Evolutionary conservation across 2,329 filamentous ascomycete species (phyloP), one percentile per base, ranked within the genome.

Genomic region (Fusarium nanum): DNA sequence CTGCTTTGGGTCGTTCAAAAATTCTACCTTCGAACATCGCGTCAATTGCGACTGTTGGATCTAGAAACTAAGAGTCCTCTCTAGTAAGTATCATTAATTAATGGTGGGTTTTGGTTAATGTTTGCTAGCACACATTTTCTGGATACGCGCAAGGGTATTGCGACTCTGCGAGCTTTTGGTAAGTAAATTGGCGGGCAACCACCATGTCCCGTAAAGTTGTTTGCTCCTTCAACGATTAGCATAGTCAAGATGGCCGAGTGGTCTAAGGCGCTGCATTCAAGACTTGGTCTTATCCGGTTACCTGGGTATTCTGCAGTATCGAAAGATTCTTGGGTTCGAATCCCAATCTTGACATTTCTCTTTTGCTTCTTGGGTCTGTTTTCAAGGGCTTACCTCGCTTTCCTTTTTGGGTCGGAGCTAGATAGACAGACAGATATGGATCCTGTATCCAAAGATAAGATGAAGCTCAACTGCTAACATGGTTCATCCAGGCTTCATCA

Each of bases 41-140:
- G 88, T 2, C 88, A 91, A 73, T 75, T 91, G 7, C 82, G 88
- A 44, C 81, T 89, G 18, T 75, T 91, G 10, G 88, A 91, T 49
- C 81, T 91, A 1, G 88, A 91, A 75, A 83, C 85, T 1, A 89
- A 90, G 68, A 84, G 84, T 3, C 87, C 87, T 0, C n/a, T 77
- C 7, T 77, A 76, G 71, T 76, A 64, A 68, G 75, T 70, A 0
- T 23, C 11, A 12, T 1, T 0, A 2, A 18, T 3, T 1, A 5
- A 5, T 5, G 8, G 13, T 45, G 6, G 18, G 12, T 20, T 32
- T 7, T 1, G 40, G 55, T 27, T 20, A 20, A 11, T 16, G 18
- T n/a, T 14, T 2, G 5, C 20, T 11, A 82, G 80, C 71, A 77
- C 82, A 0, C 81, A 89, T 64, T 89, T 89, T 68, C 80, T 85